Percentiles rank a stretch among this genome's conserved stretches.
These are phyloP conservation scores for Pleoardoris graminearum DNA, from an alignment of 2,329 filamentous ascomycete genomes.

Conservation along the genomic window DNA sequence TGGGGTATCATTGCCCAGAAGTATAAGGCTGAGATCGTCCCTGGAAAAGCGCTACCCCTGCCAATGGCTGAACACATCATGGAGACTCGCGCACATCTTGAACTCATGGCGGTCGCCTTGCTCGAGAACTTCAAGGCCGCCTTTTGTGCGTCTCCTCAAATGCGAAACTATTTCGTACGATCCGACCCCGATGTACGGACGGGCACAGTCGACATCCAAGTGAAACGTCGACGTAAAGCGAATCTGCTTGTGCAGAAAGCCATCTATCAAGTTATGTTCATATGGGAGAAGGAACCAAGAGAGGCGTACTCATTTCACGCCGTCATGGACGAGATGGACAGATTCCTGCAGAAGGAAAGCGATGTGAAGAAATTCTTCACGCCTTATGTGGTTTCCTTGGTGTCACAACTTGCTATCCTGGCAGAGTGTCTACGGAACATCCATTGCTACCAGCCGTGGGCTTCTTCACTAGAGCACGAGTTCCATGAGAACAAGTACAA, in stretches of 20 bases:
- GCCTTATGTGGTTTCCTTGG: neutral
- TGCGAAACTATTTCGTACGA: neutral
- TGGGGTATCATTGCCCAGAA: neutral
- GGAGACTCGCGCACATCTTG: neutral
- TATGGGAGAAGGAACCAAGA: neutral
- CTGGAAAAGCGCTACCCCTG: neutral
- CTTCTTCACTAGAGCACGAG: slow-evolving; percentile 27
- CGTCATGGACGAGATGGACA: neutral
- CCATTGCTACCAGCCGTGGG: neutral
- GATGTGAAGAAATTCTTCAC: neutral
- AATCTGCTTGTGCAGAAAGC: neutral
- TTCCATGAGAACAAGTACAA: slow-evolving; percentile 33
- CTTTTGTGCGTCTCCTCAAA: neutral
- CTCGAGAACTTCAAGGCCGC: neutral
- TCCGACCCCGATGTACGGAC: neutral
- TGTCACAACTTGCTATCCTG: neutral
- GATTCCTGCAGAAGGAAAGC: neutral
- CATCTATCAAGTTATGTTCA: neutral
- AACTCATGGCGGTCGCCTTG: neutral
- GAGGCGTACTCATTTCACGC: neutral
- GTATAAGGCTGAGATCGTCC: neutral
- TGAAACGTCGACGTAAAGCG: neutral
- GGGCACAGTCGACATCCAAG: neutral
- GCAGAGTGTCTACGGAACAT: neutral
- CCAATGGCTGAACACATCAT: neutral